phyloP scores from a whole-genome alignment of 2,329 filamentous ascomycete genomes.

The Monosporascus ibericus region DNA sequence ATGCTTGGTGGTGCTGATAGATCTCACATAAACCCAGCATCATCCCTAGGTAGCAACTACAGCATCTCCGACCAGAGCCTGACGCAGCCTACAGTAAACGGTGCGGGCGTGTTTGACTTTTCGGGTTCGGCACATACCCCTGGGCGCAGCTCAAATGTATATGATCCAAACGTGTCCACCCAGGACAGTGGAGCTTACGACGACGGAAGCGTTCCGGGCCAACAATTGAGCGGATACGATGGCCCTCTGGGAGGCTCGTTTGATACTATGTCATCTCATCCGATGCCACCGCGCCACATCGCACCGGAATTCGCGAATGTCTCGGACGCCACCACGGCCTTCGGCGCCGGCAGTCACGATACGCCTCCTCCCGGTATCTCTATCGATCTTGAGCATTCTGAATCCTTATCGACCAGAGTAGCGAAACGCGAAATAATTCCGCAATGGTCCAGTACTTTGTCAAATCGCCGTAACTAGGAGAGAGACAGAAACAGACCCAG shows the following conservation, averaged over 20 bases:
- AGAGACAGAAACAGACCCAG: background rate
- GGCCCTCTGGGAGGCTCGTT: background rate
- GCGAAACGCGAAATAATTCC: background rate
- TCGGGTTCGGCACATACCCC: slow-evolving; percentile 5
- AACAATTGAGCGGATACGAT: background rate
- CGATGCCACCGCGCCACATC: slow-evolving; percentile 1
- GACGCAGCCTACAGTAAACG: slow-evolving; percentile 6
- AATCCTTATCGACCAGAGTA: background rate
- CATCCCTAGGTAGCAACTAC: slow-evolving; percentile 7
- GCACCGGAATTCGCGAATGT: slow-evolving; percentile 2
- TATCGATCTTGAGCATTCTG: background rate
- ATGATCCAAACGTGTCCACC: background rate
- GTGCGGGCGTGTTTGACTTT: slow-evolving; percentile 7
- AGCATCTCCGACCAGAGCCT: slow-evolving; percentile 7
- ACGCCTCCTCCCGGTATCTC: background rate
- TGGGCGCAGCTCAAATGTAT: slow-evolving; percentile 2
- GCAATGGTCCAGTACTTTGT: background rate
- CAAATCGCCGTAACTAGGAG: background rate
- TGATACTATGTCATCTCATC: background rate
- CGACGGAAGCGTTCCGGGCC: background rate
- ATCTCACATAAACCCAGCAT: slow-evolving; percentile 3
- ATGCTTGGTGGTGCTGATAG: slow-evolving; percentile 1
- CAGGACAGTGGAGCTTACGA: slow-evolving; percentile 3
- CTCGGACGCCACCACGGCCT: background rate
- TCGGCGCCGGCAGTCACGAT: background rate